Base-by-base conservation (phyloP, 2,329 filamentous ascomycete genomes). In the Knoxdaviesia proteae region DNA sequence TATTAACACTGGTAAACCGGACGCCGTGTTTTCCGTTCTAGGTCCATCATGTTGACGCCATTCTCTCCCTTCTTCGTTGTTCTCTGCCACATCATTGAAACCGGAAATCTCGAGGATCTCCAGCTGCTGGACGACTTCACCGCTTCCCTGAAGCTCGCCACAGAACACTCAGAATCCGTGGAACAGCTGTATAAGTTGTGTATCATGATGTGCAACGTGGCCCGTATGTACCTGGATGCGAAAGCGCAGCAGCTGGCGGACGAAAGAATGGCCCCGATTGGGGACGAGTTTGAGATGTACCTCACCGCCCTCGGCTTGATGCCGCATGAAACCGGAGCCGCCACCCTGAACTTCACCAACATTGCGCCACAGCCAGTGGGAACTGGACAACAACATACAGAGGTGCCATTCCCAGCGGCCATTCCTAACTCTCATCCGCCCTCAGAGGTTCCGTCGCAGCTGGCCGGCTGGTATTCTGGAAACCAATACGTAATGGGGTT, bases 401-500 rank as follows among this genome's bases (percentile, higher is more conserved):
- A 20, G 20, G 20, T 20, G 20, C 20, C 20, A 3, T 20, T 20
- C 20, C 20, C 20, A 20, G 3, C 20, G 2, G 20, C 3, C 20
- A 20, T 2, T 20, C 20, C 20, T 20, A 20, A 20, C 20, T 3
- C 20, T 20, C 20, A 20, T 20, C 20, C 20, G 20, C 20, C 20
- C 2, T 20, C 20, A 20, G 20, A 20, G 20, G 20, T 20, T 20
- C 20, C 20, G 20, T 20, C 64, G 33, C 67, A 74, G 39, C 56
- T 79, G 46, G 69, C 70, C 2, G 74, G 77, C 47, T 80, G 75
- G 75, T 79, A 77, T 49, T 73, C 70, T 4, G 72, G 74, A 1
- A 79, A 72, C 46, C 64, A 68, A 43, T 74, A 77, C 49, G 70
- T 80, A 60, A 67, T 80, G 61, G 72, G 71, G 0, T 51, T 80